Evolutionary conservation across 257 asterid species (phyloP).

Genomic region (Solanum chmielewskii): DNA sequence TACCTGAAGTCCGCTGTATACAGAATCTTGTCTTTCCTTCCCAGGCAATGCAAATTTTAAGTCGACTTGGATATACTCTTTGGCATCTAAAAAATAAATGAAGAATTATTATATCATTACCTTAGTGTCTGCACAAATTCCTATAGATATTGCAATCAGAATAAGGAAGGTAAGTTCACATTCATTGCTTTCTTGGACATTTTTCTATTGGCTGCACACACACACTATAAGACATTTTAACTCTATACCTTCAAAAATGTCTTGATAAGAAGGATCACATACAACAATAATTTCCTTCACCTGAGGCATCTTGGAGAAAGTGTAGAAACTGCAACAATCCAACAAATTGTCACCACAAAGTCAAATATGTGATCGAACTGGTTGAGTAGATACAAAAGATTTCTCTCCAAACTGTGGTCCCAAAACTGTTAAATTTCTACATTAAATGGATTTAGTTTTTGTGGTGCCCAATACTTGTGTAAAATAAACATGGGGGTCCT

Average conservation of each 20-base stretch:
- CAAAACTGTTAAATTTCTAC: not conserved
- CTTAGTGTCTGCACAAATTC: not conserved
- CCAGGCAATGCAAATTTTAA: conserved; percentile 94
- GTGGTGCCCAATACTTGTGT: not conserved
- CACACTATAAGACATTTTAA: not conserved
- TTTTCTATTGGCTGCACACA: not conserved
- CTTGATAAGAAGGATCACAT: conserved; percentile 95
- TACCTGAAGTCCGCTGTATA: conserved; percentile 87
- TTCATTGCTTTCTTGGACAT: not conserved
- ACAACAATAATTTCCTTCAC: conserved; percentile 95
- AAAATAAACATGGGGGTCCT: not conserved
- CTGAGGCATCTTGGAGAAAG: conserved; percentile 78
- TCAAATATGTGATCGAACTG: not conserved
- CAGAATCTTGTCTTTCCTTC: conserved; percentile 99
- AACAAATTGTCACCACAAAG: conserved; percentile 7
- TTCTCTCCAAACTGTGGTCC: not conserved
- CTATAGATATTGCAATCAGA: not conserved
- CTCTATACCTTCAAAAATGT: conserved; percentile 82
- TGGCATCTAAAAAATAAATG: conserved; percentile 32
- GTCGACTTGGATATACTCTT: conserved; percentile 42
- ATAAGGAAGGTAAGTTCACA: not conserved
- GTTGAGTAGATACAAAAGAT: not conserved
- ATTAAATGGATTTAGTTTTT: not conserved
- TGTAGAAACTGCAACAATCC: conserved; percentile 66
- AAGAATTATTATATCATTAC: not conserved